Base-by-base conservation (phyloP, 345 rosid genomes). In the Hevea brasiliensis region DNA sequence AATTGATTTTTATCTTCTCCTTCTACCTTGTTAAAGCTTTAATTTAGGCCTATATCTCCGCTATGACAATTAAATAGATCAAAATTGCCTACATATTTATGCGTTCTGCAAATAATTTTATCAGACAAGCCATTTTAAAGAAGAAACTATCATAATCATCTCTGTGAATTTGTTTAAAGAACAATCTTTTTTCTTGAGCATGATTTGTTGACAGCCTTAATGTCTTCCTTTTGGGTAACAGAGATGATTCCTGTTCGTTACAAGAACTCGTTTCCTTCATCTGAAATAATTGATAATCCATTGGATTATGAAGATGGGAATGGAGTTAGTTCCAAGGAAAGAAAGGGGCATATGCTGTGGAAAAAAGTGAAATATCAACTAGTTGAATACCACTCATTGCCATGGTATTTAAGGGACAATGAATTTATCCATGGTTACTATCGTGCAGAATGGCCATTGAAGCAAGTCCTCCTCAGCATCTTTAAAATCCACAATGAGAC, bases 401-500 rank as follows among this genome's bases (percentile, higher is more conserved):
- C 98, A 15, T 91, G 78, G 11, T 95, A 87, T 64, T 72, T 95
- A 42, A 91, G 88, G 82, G 98, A 95, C 83, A 94, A 94, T 74
- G 98, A 94, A 63, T 92, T 80, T 78, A 90, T 94, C 64, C 55
- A 86, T 61, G 89, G 95, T 24, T 91, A 94, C 79, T 94, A 94
- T 75, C 77, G 98, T 71, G 77, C 91, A 7, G 97, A 92, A 72
- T 94, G 98, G 97, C 98, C 98, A 0, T 72, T 94, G 76, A 94
- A 94, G 87, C 97, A 94, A 72, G 69, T 76, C 73, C 80, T 94
- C 48, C 90, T 94, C 37, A 94, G 98, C 72, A 85, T 90, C 70
- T 94, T 94, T 74, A 74, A 85, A n/a, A 84, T 94, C 73, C 98
- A 94, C 72, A 94, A 94, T 24, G 98, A 94, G 84, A 94, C 98